Percentiles rank a stretch among this genome's conserved stretches.
Evolutionary conservation across 2,329 filamentous ascomycete species (phyloP).

Genomic region (Alternaria panax): DNA sequence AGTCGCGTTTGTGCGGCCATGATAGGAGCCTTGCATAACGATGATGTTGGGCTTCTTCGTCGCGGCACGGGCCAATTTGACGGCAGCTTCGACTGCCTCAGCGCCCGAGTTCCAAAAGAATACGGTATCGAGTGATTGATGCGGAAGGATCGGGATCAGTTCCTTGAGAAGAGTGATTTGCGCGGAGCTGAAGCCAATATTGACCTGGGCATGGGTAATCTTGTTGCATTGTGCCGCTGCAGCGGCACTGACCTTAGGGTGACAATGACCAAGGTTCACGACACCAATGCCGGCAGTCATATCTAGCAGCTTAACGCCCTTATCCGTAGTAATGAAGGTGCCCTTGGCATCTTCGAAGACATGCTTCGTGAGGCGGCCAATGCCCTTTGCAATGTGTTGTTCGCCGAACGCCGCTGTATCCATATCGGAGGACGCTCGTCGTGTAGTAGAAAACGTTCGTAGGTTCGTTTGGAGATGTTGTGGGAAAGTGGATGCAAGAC

Average conservation of each 20-base stretch:
- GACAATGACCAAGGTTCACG: conserved; percentile 41
- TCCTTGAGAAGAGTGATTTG: conserved; percentile 39
- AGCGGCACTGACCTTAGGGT: conserved; percentile 41
- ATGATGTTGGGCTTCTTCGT: conserved; percentile 44
- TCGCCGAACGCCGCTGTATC: conserved; percentile 38
- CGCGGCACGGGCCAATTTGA: conserved; percentile 38
- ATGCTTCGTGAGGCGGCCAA: conserved; percentile 41
- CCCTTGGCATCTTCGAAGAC: conserved; percentile 42
- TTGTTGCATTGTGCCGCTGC: conserved; percentile 41
- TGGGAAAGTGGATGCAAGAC: conserved; percentile 18
- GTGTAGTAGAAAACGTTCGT: conserved; percentile 31
- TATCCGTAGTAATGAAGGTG: conserved; percentile 41
- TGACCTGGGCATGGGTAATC: conserved; percentile 42
- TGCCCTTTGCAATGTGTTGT: conserved; percentile 41
- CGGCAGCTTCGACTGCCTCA: conserved; percentile 40
- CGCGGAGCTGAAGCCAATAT: conserved; percentile 40
- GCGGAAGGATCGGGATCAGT: conserved; percentile 38
- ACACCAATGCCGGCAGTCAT: conserved; percentile 41
- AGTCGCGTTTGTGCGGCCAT: conserved; percentile 40
- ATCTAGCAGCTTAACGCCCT: conserved; percentile 42
- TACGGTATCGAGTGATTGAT: conserved; percentile 37
- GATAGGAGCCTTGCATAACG: conserved; percentile 44
- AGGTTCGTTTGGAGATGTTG: conserved; percentile 10
- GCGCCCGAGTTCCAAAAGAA: conserved; percentile 44
- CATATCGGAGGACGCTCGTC: conserved; percentile 18